phyloP scores from a whole-genome alignment of 495 filamentous ascomycete species.

The Chlorociboria aeruginascens region DNA sequence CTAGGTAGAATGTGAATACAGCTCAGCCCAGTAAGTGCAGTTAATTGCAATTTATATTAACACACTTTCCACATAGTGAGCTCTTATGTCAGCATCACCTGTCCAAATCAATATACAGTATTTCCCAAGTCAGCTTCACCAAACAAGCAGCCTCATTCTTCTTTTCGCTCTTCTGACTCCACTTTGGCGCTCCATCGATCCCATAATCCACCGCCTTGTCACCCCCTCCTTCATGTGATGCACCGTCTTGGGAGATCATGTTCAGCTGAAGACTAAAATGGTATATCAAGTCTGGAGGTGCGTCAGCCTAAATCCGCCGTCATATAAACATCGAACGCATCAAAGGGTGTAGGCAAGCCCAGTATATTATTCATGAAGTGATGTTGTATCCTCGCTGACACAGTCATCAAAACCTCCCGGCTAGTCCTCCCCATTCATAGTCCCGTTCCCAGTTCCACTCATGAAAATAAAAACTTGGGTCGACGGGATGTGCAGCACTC shows the following conservation, averaged over 20 bases:
- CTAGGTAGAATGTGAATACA: too few species aligned
- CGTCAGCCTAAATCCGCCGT: background rate
- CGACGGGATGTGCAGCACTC: slow-evolving; percentile 47
- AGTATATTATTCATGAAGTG: slow-evolving; percentile 52
- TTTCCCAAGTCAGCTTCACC: slow-evolving; percentile 30
- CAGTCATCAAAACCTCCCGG: slow-evolving; percentile 49
- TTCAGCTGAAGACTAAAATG: slow-evolving; percentile 50
- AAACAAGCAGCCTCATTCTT: slow-evolving; percentile 45
- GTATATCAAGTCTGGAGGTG: slow-evolving; percentile 37
- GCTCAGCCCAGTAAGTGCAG: too few species aligned
- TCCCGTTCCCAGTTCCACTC: slow-evolving; percentile 41
- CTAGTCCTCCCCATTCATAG: slow-evolving; percentile 46
- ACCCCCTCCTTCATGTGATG: slow-evolving; percentile 51
- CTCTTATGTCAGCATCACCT: too few species aligned
- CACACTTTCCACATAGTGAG: too few species aligned
- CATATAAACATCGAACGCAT: slow-evolving; percentile 1
- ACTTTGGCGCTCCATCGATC: slow-evolving; percentile 47
- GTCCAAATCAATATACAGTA: too few species aligned
- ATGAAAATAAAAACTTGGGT: slow-evolving; percentile 57
- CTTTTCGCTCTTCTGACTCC: slow-evolving; percentile 39
- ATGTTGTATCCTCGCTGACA: slow-evolving; percentile 54
- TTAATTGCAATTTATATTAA: too few species aligned
- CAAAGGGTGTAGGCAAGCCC: slow-evolving; percentile 35
- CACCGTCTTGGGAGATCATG: slow-evolving; percentile 40
- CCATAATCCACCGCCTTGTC: slow-evolving; percentile 49